phyloP scores from a whole-genome alignment of 164 flowering plant genomes.

The Nymphaea colorata region DNA sequence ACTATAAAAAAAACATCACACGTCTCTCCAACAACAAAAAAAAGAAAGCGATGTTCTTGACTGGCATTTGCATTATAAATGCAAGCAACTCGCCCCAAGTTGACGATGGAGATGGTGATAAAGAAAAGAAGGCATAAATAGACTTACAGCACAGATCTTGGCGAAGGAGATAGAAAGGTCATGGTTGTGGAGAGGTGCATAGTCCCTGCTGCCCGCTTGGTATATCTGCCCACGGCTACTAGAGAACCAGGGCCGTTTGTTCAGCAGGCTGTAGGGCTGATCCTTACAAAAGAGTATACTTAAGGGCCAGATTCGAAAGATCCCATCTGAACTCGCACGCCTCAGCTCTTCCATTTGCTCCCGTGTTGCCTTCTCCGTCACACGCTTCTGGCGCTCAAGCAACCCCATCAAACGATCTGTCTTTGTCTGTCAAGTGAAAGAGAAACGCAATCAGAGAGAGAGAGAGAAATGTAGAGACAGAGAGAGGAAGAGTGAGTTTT shows the following conservation, averaged over 20 bases:
- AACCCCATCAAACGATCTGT: not conserved
- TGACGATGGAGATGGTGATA: not conserved
- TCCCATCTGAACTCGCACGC: not conserved
- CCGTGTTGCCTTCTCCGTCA: not conserved
- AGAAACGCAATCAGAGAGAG: too few relatives aligned
- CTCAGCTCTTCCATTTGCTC: not conserved
- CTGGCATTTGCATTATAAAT: too few relatives aligned
- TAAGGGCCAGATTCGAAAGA: not conserved
- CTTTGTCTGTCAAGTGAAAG: not conserved
- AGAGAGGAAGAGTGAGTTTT: too few relatives aligned
- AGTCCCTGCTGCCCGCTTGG: constrained; percentile 18
- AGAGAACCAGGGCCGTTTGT: constrained; percentile 14
- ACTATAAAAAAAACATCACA: not conserved
- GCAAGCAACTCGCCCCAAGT: too few relatives aligned
- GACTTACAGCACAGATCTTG: constrained; percentile 26
- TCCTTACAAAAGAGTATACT: not conserved
- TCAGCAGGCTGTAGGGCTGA: constrained; percentile 20
- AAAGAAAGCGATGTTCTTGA: too few relatives aligned
- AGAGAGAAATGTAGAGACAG: too few relatives aligned
- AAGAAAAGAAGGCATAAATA: not conserved
- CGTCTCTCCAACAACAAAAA: too few relatives aligned
- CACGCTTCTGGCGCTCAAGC: not conserved
- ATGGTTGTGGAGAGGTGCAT: constrained; percentile 20
- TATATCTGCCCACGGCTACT: constrained; percentile 23
- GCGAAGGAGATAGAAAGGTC: constrained; percentile 17